These are phyloP conservation scores for Leccinellum rugosiceps DNA, from an alignment of 768 basidiomycete species.

Conservation along the genomic window DNA sequence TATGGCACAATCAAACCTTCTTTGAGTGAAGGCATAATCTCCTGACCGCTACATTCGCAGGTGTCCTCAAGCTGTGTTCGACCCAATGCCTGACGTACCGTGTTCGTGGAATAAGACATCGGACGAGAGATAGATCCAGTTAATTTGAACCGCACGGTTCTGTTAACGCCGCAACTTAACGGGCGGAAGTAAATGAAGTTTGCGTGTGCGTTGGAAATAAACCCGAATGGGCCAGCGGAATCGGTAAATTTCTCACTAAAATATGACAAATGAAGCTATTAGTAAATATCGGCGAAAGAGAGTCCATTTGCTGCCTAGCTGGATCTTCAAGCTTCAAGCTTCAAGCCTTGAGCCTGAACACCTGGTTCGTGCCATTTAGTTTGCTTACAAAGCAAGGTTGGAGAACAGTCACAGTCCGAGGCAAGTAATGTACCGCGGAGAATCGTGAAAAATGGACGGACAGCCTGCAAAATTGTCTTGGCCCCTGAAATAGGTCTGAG, in stretches of 20 bases:
- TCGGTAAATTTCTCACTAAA: conserved; percentile 46
- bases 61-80: conserved; percentile 39
- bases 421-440: too few relatives aligned
- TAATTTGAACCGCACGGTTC: conserved; percentile 57
- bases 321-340: too few relatives aligned
- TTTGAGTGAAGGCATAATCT: conserved; percentile 62
- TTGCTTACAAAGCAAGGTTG: too few relatives aligned
- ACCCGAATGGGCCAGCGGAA: conserved; percentile 44
- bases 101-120: conserved; percentile 50
- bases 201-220: conserved; percentile 43
- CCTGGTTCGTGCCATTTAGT: conserved; percentile 55
- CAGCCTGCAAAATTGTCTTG: too few relatives aligned
- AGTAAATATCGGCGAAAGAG: conserved; percentile 12
- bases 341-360: too few relatives aligned
- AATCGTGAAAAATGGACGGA: too few relatives aligned
- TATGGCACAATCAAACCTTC: conserved; percentile 29
- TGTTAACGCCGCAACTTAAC: too few relatives aligned
- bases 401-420: too few relatives aligned
- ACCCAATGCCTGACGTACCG: conserved; percentile 38
- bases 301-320: conserved; percentile 32
- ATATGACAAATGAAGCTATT: background rate
- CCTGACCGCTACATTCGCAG: conserved; percentile 45
- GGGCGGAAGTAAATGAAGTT: conserved; percentile 38
- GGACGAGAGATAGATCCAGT: conserved; percentile 51
- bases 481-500: too few relatives aligned